Conservation (phyloP, 805 yeast genomes). For the Cyberlindnera xylosilytica region DNA sequence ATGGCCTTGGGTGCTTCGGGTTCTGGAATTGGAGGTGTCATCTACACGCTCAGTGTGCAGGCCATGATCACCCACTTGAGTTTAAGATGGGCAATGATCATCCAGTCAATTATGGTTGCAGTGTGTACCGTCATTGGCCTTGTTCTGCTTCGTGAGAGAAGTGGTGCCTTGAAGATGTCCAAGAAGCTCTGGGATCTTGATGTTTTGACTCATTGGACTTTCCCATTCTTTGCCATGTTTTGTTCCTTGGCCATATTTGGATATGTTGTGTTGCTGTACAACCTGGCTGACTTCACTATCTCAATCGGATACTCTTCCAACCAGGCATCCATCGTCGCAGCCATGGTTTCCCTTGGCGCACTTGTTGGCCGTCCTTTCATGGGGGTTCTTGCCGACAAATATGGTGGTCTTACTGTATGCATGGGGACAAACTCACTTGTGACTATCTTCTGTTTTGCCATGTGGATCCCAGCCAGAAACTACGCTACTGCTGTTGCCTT, state of each 20-base stretch:
- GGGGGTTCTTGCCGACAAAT: conserved; percentile 51
- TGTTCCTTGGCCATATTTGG: conserved; percentile 53
- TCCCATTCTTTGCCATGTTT: conserved; percentile 41
- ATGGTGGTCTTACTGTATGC: conserved; percentile 53
- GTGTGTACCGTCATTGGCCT: conserved; percentile 34
- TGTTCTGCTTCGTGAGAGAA: conserved; percentile 37
- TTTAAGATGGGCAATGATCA: conserved; percentile 34
- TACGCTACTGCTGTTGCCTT: conserved; percentile 53
- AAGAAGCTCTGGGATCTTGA: conserved; percentile 39
- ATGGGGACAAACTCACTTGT: conserved; percentile 37
- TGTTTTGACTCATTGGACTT: conserved; percentile 38
- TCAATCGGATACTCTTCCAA: conserved; percentile 53
- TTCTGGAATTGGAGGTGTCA: conserved; percentile 42
- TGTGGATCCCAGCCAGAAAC: conserved; percentile 58
- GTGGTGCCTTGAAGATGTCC: conserved; percentile 33
- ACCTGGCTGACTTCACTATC: conserved; percentile 56
- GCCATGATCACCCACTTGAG: conserved; percentile 30
- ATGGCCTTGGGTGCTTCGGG: conserved; percentile 40
- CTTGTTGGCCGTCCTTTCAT: conserved; percentile 53
- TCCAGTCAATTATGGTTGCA: conserved; percentile 35
- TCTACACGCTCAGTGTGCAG: conserved; percentile 37
- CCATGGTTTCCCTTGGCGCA: conserved; percentile 59
- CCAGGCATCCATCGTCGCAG: conserved; percentile 57
- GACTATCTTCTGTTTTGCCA: conserved; percentile 40
- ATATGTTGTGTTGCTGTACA: conserved; percentile 56